Evolutionary conservation across 2,329 filamentous ascomycete species (phyloP), one percentile per base, ranked within the genome.

Genomic region (Triangularia verruculosa): DNA sequence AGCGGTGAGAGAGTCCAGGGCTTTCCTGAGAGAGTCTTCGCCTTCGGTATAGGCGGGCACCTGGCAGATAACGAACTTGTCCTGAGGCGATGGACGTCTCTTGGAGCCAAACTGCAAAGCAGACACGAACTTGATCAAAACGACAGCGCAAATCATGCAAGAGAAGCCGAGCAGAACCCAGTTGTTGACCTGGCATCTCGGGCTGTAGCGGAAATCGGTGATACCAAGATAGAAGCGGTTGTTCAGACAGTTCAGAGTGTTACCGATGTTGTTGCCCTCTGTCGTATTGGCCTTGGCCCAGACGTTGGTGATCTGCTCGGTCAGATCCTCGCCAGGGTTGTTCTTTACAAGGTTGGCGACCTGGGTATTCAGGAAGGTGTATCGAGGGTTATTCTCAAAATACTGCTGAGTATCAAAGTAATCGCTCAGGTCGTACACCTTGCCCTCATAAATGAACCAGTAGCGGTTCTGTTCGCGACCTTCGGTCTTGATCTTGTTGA

Each of bases 1-100:
- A 12, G 93, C 92, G 15, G 95, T 97, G 64, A 98, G 83, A 1
- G 95, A 98, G 75, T 99, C 95, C 2, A 99, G 83, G 59, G 93
- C 94, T 74, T 97, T 96, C 61, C 95, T 85, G 8, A 99, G 81
- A 3, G 93, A 94, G 72, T 99, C 95, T 81, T 99, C 95, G 71
- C 93, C 95, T 80, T 99, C 95, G 0, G 95, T 99, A 74, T 99
- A 99, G 4, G 95, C 95, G 9, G 95, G 95, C 30, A 99, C 93
- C 76, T 97, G 93, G 77, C 95, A 98, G 69, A 99, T 98, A 71
- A 99, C 93, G 72, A 99, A 99, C 75, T 98, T 99, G 77, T 99
- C 95, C 76, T 98, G 95, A 39, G 93, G 90, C 5, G 90, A 85
- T 2, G 95, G 95, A 17, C 92, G 89, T 64, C 91, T 87, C 80